Conservation (phyloP, 164 flowering plant genomes). For the Magnolia changhungtana region DNA sequence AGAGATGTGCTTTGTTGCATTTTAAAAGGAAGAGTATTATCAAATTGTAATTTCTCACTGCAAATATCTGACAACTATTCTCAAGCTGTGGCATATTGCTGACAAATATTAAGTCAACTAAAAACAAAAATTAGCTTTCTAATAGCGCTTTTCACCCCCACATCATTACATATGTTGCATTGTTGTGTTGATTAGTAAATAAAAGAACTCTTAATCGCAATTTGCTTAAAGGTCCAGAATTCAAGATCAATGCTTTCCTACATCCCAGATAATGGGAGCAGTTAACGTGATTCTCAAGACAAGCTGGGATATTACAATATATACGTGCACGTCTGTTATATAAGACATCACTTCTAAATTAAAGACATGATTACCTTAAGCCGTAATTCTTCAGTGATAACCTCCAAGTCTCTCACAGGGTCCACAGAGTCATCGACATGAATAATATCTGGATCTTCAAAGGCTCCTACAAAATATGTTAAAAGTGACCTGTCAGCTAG, state of each 20-base stretch:
- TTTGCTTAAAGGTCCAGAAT: neutral
- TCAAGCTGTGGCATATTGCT: too few species aligned
- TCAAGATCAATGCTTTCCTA: neutral
- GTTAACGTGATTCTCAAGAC: neutral
- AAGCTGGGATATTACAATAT: neutral
- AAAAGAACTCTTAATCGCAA: too few species aligned
- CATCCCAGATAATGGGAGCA: neutral
- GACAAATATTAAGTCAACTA: too few species aligned
- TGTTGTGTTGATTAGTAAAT: too few species aligned
- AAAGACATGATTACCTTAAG: constrained; percentile 55
- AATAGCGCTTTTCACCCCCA: too few species aligned
- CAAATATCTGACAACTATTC: too few species aligned
- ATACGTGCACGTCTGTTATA: neutral
- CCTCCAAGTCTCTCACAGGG: constrained; percentile 94
- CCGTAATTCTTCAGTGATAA: constrained; percentile 72
- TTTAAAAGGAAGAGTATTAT: too few species aligned
- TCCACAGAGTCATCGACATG: constrained; percentile 95
- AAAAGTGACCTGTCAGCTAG: constrained; percentile 2
- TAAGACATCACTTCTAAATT: constrained; percentile 2
- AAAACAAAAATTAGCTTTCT: too few species aligned
- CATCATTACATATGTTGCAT: too few species aligned
- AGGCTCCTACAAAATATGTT: constrained; percentile 60
- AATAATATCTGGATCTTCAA: constrained; percentile 97
- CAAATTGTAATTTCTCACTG: too few species aligned
- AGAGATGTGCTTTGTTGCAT: too few species aligned